Evolutionary conservation across 2,329 filamentous ascomycete genomes (phyloP).

Genomic region (Aureobasidium sp.): DNA sequence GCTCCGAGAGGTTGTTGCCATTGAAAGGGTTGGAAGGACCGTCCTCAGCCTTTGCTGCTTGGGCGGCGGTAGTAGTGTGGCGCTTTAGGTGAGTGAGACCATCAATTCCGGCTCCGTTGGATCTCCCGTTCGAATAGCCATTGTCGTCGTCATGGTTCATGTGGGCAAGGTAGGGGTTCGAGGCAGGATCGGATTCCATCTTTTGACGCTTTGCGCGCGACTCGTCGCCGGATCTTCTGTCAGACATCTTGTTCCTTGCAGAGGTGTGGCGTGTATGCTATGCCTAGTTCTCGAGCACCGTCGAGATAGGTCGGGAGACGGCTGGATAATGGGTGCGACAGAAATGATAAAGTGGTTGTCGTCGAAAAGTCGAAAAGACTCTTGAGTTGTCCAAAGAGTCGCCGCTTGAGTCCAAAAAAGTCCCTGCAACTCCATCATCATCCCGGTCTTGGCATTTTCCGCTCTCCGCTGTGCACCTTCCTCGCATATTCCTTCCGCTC

Average conservation of each 20-base stretch:
- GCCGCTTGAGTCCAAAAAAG: conserved; percentile 9
- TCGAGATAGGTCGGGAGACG: neutral
- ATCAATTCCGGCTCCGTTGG: conserved; percentile 23
- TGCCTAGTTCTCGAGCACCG: neutral
- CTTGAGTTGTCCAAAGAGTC: neutral
- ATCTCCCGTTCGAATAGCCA: conserved; percentile 25
- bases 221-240: conserved; percentile 47
- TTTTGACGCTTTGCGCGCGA: conserved; percentile 51
- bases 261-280: neutral
- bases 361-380: conserved; percentile 4
- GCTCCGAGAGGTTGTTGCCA: conserved; percentile 63
- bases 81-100: conserved; percentile 60
- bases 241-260: conserved; percentile 41
- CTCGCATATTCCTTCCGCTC: neutral
- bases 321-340: neutral
- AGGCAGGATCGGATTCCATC: conserved; percentile 46
- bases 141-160: conserved; percentile 53
- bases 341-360: neutral
- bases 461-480: neutral
- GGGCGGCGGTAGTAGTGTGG: conserved; percentile 70
- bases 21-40: conserved; percentile 82
- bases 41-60: conserved; percentile 71
- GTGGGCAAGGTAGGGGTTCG: conserved; percentile 90
- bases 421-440: conserved; percentile 15
- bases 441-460: neutral